phyloP scores from a whole-genome alignment of 2,329 filamentous ascomycete genomes.

The Epicoccum sorghinum region DNA sequence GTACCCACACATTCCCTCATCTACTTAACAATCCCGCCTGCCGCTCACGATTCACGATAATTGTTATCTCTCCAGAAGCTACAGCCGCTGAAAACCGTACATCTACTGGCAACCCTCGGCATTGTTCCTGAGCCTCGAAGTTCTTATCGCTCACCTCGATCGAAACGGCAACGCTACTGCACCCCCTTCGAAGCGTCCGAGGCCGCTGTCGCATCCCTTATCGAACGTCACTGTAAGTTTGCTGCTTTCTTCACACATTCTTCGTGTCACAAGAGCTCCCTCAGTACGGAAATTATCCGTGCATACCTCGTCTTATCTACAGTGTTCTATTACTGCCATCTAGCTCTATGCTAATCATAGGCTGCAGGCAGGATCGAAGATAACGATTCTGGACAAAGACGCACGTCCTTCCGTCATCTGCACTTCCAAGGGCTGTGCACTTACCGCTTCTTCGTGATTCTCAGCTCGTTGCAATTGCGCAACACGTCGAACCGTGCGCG shows the following conservation, averaged over 20 bases:
- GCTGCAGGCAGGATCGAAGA: conserved; percentile 35
- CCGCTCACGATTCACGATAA: conserved; percentile 17
- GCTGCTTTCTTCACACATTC: conserved; percentile 19
- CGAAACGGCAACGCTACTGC: conserved; percentile 19
- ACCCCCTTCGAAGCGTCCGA: conserved; percentile 23
- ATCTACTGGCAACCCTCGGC: conserved; percentile 42
- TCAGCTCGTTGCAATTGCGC: conserved; percentile 34
- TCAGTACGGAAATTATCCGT: conserved; percentile 12
- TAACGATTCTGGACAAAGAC: conserved; percentile 45
- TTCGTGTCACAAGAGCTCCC: conserved; percentile 19
- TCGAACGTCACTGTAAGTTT: conserved; percentile 32
- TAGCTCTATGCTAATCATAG: conserved; percentile 45
- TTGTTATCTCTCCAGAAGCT: conserved; percentile 22
- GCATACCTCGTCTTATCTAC: conserved; percentile 17
- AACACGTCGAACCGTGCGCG: conserved; percentile 41
- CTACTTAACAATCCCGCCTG: conserved; percentile 33
- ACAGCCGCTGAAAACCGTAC: conserved; percentile 39
- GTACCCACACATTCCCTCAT: conserved; percentile 21
- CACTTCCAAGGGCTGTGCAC: conserved; percentile 39
- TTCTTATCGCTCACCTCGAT: conserved; percentile 35
- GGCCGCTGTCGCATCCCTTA: conserved; percentile 29
- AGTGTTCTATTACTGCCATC: conserved; percentile 22
- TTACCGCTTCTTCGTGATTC: conserved; percentile 45
- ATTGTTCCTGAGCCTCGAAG: conserved; percentile 22
- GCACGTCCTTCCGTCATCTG: conserved; percentile 44